Evolutionary conservation across 371 early-diverging fungal genomes (phyloP), one percentile per base, ranked within the genome.

Genomic region (Rhizopus arrhizus): DNA sequence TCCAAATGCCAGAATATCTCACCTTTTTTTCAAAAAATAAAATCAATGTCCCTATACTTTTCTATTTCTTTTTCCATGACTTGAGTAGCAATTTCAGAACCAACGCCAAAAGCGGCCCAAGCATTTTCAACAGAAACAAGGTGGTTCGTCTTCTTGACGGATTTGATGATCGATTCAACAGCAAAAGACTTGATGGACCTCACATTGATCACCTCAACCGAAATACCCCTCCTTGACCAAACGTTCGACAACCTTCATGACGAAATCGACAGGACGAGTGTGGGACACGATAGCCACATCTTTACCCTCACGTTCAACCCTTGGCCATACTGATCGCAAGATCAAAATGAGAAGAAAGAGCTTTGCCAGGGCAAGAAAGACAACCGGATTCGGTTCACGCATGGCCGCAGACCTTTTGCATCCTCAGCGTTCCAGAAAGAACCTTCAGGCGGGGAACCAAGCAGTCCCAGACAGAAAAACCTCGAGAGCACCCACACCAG

Each of bases 401-500:
- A 99, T 98, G 29, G 99, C 97, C 41, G 96, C 69, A 99, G 84
- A 68, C 99, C 99, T 84, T 94, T 94, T 71, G 96, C 95, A 77
- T 99, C 99, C 81, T 95, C 96, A 34, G 97, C 93, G 74, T 90
- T 91, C 90, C 93, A 99, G 48, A 90, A 53, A 99, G 92, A n/a
- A 99, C 99, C 87, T 99, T 98, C 55, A 99, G 83, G 47, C 99
- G 99, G 43, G 96, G 96, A 49, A 99, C 93, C 55, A 94, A 91
- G 28, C 99, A 99, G 79, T 97, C 99, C 95, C 97, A 98, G 54
- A 96, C 92, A 67, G 96, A 94, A 72, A 95, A 99, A 83, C 95
- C 95, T 83, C 99, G 99, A 33, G 99, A 99, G 99, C 99, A 71
- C 85, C 99, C 35, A 98, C 99, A 74, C 99, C 99, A 43, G 95